Evolutionary conservation across 345 rosid genomes (phyloP), one percentile per base, ranked within the genome.

Genomic region (Lepidium aucheri): DNA sequence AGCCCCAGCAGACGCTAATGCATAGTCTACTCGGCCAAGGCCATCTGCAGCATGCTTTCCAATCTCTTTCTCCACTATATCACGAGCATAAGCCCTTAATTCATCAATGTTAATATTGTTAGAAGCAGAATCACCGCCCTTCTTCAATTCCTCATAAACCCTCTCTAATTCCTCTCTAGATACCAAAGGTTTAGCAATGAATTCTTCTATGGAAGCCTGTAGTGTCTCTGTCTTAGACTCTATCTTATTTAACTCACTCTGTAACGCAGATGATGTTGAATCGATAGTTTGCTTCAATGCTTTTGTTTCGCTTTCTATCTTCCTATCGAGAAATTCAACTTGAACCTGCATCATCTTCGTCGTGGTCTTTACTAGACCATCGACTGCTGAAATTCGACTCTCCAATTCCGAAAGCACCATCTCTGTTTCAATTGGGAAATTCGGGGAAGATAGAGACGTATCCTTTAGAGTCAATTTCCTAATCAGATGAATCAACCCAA

Each of bases 21-120:
- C 99, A 77, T 84, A 90, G 42, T 94, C 99, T 58, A 74, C 84
- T 72, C 78, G 80, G 1, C 88, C 96, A 52, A 94, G 92, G 38
- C 99, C 99, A 84, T 94, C 96, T 0, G 97, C 85, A 3, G 88
- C 95, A 74, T 90, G 99, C 79, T 87, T 94, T 64, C 78, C 93
- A 35, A 94, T 86, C 77, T 94, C 96, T 72, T 84, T 85, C 79
- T 77, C 76, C 20, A 94, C 89, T 13, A 84, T 30, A 24, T 83
- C 91, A 78, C 91, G 85, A 0, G 99, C 99, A 80, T 83, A 87
- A 3, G 77, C 80, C 67, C 84, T 86, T 42, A 86, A 49, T 36
- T 84, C 95, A 80, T 85, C 95, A 76, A 94, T 76, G 54, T 41
- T 81, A 36, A 79, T 60, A 18, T 69, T 80, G 33, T 51, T 73